Evolutionary conservation across 176 grass and related monocot species (phyloP).

Genomic region (Canna indica): DNA sequence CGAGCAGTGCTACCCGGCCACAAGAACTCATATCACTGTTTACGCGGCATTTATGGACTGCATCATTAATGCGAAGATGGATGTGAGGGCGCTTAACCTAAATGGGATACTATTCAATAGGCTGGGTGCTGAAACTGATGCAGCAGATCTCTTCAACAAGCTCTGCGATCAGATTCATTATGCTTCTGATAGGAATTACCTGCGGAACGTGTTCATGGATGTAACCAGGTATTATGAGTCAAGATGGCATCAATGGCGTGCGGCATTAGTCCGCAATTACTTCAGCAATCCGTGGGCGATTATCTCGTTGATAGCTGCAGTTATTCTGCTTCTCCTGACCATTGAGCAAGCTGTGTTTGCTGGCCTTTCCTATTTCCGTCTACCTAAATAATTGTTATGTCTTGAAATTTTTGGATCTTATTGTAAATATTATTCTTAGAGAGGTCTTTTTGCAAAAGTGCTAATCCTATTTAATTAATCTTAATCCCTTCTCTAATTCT

Average conservation of each 20-base stretch:
- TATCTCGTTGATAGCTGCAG: constrained; percentile 1
- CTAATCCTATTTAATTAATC: too few species aligned
- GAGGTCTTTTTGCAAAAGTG: too few species aligned
- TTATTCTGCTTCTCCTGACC: constrained; percentile 5
- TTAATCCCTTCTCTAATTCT: too few species aligned
- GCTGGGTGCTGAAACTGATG: constrained; percentile 1
- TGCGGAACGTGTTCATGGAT: not conserved
- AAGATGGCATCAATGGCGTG: not conserved
- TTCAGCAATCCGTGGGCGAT: constrained; percentile 21
- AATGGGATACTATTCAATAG: not conserved
- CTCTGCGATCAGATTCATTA: not conserved
- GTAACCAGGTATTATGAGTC: not conserved
- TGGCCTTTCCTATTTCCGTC: not conserved
- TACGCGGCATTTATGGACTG: not conserved
- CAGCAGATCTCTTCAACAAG: constrained; percentile 16
- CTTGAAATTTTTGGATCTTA: too few species aligned
- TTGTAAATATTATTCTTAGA: too few species aligned
- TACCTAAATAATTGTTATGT: too few species aligned
- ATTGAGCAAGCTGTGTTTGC: not conserved
- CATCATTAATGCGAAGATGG: not conserved
- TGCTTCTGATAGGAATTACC: not conserved
- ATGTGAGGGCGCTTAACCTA: not conserved
- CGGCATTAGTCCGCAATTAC: constrained; percentile 4
- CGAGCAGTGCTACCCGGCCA: not conserved
- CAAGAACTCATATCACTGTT: not conserved